Percentiles rank a stretch among this genome's conserved stretches.
Conservation (phyloP, 768 basidiomycete genomes). For the Lactarius quietus region DNA sequence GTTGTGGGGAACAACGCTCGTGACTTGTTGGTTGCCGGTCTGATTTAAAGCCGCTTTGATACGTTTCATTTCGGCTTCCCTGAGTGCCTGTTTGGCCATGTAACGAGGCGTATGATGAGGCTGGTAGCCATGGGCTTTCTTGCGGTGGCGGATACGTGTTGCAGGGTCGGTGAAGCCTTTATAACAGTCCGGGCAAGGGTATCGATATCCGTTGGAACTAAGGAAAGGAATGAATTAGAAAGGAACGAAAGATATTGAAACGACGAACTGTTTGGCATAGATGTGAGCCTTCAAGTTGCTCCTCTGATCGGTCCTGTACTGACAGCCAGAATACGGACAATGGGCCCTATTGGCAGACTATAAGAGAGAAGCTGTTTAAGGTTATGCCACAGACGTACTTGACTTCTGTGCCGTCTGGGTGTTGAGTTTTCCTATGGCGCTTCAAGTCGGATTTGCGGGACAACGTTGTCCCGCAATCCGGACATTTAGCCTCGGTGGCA, state of each 20-base stretch:
- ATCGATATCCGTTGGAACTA: background rate
- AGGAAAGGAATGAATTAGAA: background rate
- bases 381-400: conserved; percentile 12
- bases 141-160: conserved; percentile 10
- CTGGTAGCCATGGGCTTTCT: background rate
- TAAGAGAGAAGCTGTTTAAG: background rate
- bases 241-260: background rate
- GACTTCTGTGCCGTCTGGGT: conserved; percentile 10
- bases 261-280: conserved; percentile 12
- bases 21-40: background rate
- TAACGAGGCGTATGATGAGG: conserved; percentile 14
- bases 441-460: conserved; percentile 15
- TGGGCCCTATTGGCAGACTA: background rate
- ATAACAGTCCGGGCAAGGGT: conserved; percentile 8
- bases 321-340: conserved; percentile 4
- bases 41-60: background rate
- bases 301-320: conserved; percentile 4
- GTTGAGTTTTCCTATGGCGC: conserved; percentile 13
- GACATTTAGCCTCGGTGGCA: conserved; percentile 1
- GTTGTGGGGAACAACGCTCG: background rate
- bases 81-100: background rate
- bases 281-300: conserved; percentile 11
- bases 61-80: background rate
- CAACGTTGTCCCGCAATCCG: conserved; percentile 9
- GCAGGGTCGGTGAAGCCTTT: background rate